Conservation (phyloP, 2,329 filamentous ascomycete genomes). For the Xylaria sp. region DNA sequence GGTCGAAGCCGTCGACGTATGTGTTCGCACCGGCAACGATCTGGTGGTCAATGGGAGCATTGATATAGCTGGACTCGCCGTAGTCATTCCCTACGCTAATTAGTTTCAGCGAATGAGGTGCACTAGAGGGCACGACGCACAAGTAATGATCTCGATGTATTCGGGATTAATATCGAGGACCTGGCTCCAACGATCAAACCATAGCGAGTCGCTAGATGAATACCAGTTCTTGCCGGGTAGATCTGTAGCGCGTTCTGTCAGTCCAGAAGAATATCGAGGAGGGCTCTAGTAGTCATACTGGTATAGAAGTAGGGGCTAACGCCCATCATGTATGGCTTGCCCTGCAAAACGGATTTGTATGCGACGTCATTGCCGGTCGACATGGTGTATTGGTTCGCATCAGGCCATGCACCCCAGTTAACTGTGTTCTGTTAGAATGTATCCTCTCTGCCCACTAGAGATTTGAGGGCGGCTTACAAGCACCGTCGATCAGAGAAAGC, state of each 20-base stretch:
- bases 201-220: conserved; percentile 64
- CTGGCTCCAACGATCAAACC: conserved; percentile 67
- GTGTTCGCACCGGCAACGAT: conserved; percentile 60
- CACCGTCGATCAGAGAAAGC: conserved; percentile 46
- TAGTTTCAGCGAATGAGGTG: conserved; percentile 9
- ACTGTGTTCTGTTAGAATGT: conserved; percentile 49
- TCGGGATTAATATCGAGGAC: conserved; percentile 61
- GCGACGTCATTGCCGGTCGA: conserved; percentile 53
- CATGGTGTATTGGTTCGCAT: conserved; percentile 53
- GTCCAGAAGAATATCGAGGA: background rate
- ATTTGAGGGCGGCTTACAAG: conserved; percentile 43
- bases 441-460: background rate
- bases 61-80: conserved; percentile 69
- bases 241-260: conserved; percentile 47
- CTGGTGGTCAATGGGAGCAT: conserved; percentile 56
- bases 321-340: conserved; percentile 63
- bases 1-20: conserved; percentile 60
- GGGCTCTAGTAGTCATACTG: conserved; percentile 39
- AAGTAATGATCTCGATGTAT: conserved; percentile 66
- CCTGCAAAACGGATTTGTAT: conserved; percentile 53
- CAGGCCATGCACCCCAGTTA: conserved; percentile 63
- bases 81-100: conserved; percentile 63
- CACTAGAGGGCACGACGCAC: conserved; percentile 46
- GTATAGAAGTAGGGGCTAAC: conserved; percentile 56
- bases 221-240: conserved; percentile 64